Evolutionary conservation across 345 rosid genomes (phyloP).

Genomic region (Linum trigynum): DNA sequence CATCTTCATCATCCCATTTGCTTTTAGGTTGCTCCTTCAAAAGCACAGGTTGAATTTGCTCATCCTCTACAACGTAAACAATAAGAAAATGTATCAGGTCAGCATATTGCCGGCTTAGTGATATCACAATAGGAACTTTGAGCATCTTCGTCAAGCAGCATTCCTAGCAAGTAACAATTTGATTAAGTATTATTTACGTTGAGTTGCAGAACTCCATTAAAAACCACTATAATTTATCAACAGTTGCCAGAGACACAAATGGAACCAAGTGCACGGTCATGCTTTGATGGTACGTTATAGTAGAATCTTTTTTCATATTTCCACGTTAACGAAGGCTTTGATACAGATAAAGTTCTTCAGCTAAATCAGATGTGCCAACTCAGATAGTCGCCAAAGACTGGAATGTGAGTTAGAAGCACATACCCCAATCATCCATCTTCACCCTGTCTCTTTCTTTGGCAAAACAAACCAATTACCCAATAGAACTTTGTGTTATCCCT

Average conservation of each 20-base stretch:
- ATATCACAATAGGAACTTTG: not conserved
- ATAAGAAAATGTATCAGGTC: not conserved
- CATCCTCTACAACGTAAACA: constrained; percentile 44
- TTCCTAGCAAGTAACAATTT: too few species aligned
- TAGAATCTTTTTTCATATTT: too few species aligned
- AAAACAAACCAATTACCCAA: too few species aligned
- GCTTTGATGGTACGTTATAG: too few species aligned
- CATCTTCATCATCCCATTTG: constrained; percentile 91
- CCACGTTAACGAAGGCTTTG: not conserved
- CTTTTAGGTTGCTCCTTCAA: constrained; percentile 44
- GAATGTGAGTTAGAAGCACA: not conserved
- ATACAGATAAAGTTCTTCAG: not conserved
- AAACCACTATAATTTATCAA: too few species aligned
- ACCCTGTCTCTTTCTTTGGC: too few species aligned
- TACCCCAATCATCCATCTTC: not conserved
- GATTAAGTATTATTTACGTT: too few species aligned
- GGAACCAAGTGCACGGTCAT: too few species aligned
- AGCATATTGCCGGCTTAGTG: not conserved
- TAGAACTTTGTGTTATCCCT: too few species aligned
- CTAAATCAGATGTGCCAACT: not conserved
- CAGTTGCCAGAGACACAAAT: too few species aligned
- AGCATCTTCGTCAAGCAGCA: not conserved
- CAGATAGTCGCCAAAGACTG: not conserved
- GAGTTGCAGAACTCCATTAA: too few species aligned
- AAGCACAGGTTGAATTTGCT: constrained; percentile 43